Conservation (phyloP, 257 asterid species). For the Solanum ossicruentum region DNA sequence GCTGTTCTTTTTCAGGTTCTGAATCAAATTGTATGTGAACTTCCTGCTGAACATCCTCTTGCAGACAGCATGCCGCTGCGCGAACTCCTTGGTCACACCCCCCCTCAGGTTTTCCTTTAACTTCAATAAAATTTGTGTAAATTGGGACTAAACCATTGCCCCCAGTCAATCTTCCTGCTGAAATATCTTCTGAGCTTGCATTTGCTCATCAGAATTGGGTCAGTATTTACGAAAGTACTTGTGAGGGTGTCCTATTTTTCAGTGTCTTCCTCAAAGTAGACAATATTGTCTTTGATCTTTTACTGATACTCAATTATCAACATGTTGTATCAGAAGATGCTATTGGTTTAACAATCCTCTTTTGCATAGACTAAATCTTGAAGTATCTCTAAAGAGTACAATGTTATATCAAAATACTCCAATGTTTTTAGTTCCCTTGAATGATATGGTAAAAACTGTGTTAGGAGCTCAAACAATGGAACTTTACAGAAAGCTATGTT, state of each 20-base stretch:
- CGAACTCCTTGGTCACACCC: slow-evolving; percentile 98
- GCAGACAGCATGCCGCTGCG: slow-evolving; percentile 82
- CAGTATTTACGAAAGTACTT: not conserved
- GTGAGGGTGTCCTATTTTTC: not conserved
- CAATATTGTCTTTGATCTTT: not conserved
- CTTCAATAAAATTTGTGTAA: not conserved
- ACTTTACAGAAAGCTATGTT: not conserved
- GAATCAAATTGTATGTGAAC: slow-evolving; percentile 86
- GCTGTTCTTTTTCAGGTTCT: slow-evolving; percentile 45
- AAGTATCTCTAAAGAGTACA: not conserved
- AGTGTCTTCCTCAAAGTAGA: not conserved
- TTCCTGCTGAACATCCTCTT: slow-evolving; percentile 97
- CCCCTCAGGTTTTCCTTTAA: slow-evolving; percentile 57
- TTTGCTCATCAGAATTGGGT: not conserved
- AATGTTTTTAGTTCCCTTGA: not conserved
- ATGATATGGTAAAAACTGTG: not conserved
- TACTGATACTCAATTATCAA: not conserved
- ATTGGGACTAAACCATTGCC: not conserved
- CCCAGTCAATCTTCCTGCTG: not conserved
- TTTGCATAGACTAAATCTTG: not conserved
- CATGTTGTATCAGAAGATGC: not conserved
- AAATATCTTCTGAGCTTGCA: not conserved
- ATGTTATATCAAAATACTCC: not conserved
- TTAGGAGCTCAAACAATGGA: not conserved
- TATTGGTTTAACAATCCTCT: not conserved